Conservation (phyloP, 345 rosid species). For the Euphorbia pulcherrima region DNA sequence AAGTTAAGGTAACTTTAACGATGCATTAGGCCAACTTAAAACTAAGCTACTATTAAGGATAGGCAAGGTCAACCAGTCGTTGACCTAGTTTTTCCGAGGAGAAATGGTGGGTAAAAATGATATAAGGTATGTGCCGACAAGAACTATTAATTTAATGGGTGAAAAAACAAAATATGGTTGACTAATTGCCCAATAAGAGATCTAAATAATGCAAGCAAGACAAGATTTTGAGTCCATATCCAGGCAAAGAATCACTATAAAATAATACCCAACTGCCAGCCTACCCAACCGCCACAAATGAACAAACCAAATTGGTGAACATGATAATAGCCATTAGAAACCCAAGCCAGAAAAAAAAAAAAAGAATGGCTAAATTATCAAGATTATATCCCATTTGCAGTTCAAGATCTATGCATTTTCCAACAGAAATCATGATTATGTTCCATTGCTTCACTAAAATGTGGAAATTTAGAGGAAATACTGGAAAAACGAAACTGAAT, state of each 20-base stretch:
- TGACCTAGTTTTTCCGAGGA: background rate
- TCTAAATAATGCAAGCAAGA: conserved; percentile 9
- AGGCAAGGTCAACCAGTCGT: conserved; percentile 1
- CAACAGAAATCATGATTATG: background rate
- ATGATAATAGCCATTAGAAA: background rate
- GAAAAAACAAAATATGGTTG: conserved; percentile 5
- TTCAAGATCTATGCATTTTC: background rate
- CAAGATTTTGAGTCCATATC: conserved; percentile 7
- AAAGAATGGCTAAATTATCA: background rate
- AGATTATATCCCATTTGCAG: background rate
- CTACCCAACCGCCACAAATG: background rate
- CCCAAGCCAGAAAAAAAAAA: background rate
- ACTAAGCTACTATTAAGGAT: background rate
- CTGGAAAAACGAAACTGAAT: background rate
- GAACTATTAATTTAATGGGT: background rate
- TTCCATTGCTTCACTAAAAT: background rate
- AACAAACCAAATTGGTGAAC: background rate
- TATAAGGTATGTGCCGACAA: conserved; percentile 18
- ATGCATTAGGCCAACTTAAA: too few species aligned
- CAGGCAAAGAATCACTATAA: background rate
- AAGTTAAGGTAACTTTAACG: too few species aligned
- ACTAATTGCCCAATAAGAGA: conserved; percentile 7
- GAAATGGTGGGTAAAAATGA: conserved; percentile 9
- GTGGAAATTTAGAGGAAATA: background rate
- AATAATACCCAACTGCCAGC: background rate